Conservation (phyloP, 2,329 filamentous ascomycete genomes). For the Lasiodiplodia sp. region DNA sequence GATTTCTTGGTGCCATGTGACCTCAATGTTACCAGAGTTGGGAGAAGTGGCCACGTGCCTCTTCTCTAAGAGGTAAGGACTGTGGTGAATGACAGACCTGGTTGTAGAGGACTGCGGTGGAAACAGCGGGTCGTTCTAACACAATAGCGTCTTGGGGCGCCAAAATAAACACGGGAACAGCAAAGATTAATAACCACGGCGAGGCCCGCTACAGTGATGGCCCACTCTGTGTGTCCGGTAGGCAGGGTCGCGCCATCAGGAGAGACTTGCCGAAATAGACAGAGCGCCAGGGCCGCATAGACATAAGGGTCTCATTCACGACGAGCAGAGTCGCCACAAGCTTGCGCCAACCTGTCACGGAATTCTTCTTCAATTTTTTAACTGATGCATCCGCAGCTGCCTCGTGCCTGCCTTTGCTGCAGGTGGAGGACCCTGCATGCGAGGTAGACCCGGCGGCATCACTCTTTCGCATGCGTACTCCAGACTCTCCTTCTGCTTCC, state of each 20-base stretch:
- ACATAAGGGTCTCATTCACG: not conserved
- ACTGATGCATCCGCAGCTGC: not conserved
- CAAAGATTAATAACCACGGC: too few species aligned
- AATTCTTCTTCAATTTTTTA: not conserved
- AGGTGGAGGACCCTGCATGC: not conserved
- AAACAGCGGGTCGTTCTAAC: not conserved
- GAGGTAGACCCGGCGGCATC: not conserved
- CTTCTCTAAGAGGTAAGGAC: too few species aligned
- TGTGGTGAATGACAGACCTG: too few species aligned
- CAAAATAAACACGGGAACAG: too few species aligned
- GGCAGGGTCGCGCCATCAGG: not conserved
- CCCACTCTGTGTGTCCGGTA: too few species aligned
- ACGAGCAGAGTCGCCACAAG: not conserved
- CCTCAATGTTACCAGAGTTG: not conserved
- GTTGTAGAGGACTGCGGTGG: too few species aligned
- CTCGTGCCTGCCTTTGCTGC: not conserved
- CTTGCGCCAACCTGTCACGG: not conserved
- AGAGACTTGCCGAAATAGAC: not conserved
- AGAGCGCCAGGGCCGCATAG: not conserved
- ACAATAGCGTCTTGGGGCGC: not conserved
- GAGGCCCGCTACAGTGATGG: too few species aligned
- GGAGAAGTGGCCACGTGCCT: not conserved
- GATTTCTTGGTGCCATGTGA: not conserved
- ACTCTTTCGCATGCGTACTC: not conserved
- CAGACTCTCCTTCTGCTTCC: not conserved